Conservation (phyloP, 768 basidiomycete genomes). For the Hemileccinum impolitum region DNA sequence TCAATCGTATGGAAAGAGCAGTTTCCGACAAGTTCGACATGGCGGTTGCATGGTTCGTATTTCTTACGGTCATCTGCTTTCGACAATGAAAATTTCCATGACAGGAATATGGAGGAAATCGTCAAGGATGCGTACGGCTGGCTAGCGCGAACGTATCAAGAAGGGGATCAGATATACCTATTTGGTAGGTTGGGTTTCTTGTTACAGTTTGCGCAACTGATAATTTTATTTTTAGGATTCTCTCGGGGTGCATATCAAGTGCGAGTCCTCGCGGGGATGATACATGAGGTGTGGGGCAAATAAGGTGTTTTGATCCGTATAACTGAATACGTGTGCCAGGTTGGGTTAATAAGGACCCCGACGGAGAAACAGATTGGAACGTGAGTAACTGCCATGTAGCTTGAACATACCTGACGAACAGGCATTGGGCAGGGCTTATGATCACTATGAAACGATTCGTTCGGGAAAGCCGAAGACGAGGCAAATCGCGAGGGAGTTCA, state of each 20-base stretch:
- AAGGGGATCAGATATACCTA: constrained; percentile 34
- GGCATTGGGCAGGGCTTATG: constrained; percentile 11
- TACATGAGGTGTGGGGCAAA: constrained; percentile 27
- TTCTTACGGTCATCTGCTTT: not conserved
- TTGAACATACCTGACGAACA: not conserved
- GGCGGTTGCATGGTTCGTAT: constrained; percentile 37
- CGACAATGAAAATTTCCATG: not conserved
- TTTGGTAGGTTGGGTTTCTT: constrained; percentile 24
- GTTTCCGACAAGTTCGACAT: constrained; percentile 31
- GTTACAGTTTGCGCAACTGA: not conserved
- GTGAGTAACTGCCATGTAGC: constrained; percentile 3
- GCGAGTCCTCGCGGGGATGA: constrained; percentile 40
- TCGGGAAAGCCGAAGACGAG: constrained; percentile 17
- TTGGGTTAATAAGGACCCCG: constrained; percentile 30
- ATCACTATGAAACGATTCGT: constrained; percentile 18
- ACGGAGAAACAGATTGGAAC: constrained; percentile 34
- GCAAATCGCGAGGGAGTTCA: constrained; percentile 33
- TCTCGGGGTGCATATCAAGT: constrained; percentile 44
- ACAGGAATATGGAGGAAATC: constrained; percentile 36
- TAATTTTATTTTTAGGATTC: constrained; percentile 27
- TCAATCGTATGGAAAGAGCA: constrained; percentile 16
- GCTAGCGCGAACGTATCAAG: constrained; percentile 29
- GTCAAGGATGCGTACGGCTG: constrained; percentile 34
- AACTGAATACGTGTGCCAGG: constrained; percentile 13
- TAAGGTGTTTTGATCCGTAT: not conserved